phyloP scores from a whole-genome alignment of 2,329 filamentous ascomycete genomes.

The Fusarium sp. region DNA sequence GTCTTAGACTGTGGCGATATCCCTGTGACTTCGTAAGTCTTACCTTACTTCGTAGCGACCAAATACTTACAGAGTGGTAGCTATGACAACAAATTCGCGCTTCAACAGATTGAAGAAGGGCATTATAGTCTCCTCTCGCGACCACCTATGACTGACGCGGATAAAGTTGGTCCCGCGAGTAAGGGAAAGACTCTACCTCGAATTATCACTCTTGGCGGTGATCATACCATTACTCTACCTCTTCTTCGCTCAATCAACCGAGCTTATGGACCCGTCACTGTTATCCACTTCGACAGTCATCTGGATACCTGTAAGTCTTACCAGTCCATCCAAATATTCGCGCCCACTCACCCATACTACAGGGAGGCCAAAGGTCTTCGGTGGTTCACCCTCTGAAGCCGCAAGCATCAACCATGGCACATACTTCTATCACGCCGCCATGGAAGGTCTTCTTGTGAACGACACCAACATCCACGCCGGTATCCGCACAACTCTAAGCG shows the following conservation, averaged over 20 bases:
- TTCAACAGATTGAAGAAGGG: constrained; percentile 87
- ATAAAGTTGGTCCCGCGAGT: constrained; percentile 74
- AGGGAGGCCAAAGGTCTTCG: constrained; percentile 88
- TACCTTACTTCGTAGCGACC: accelerated
- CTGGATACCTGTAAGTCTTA: constrained; percentile 68
- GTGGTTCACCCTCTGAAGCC: constrained; percentile 79
- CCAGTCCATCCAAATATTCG: too few relatives aligned
- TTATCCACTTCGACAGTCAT: constrained; percentile 72
- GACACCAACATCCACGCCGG: constrained; percentile 90
- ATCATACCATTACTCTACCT: constrained; percentile 71
- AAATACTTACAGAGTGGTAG: constrained; percentile 52
- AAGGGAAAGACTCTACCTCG: constrained; percentile 81
- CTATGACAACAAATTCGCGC: constrained; percentile 84
- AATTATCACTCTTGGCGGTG: constrained; percentile 79
- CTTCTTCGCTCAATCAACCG: constrained; percentile 69
- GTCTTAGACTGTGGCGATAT: constrained; percentile 87
- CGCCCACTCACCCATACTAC: too few relatives aligned
- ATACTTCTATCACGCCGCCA: constrained; percentile 85
- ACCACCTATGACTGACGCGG: constrained; percentile 73
- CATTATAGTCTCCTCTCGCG: constrained; percentile 81
- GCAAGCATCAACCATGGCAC: constrained; percentile 88
- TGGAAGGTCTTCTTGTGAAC: constrained; percentile 81
- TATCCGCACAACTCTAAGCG: constrained; percentile 82
- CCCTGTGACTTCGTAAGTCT: constrained; percentile 79
- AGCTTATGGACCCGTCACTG: constrained; percentile 69